Evolutionary conservation across 805 yeast genomes (phyloP), one percentile per base, ranked within the genome.

Genomic region (Barnettozyma vustinii): DNA sequence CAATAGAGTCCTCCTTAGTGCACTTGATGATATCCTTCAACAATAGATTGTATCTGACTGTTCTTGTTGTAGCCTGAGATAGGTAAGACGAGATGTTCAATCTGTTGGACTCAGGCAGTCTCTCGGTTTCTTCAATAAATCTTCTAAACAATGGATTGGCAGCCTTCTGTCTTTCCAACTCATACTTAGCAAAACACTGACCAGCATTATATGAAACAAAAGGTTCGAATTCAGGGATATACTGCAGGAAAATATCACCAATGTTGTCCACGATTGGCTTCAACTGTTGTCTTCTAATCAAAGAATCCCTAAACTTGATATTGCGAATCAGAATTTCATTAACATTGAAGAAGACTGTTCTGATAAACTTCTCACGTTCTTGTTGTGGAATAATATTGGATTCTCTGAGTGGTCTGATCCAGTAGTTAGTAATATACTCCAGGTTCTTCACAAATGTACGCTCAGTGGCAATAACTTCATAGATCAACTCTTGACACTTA

Each of bases 51-150:
- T 94, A 94, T 56, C 98, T 75, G 9, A 97, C 98, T 30, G 97
- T 90, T 64, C 99, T 79, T 15, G 97, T 90, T 2, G 96, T 91
- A 45, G 98, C 97, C 61, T 92, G 95, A 7, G 96, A 88, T 54
- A 94, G 74, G 61, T 90, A 94, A 0, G 98, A 94, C 23, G 92
- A 87, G 47, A 94, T 82, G 67, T 95, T 97, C 51, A 92, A 80
- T 68, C 90, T 87, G 60, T 96, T 78, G 35, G 89, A 80, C 70
- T 87, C 96, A 4, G 88, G 88, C 55, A 85, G 73, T 60, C 88
- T 80, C 58, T 87, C 95, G 5, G 91, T 86, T 49, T 89, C 97
- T 61, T 88, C 96, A 49, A 92, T 87, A 65, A 94, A 94, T 60
- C 94, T 73, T n/a, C 96, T 91, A 71, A 94, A 92, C 52, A 86